phyloP scores from a whole-genome alignment of 2,329 filamentous ascomycete genomes.

The Trichoderma aggressivum region DNA sequence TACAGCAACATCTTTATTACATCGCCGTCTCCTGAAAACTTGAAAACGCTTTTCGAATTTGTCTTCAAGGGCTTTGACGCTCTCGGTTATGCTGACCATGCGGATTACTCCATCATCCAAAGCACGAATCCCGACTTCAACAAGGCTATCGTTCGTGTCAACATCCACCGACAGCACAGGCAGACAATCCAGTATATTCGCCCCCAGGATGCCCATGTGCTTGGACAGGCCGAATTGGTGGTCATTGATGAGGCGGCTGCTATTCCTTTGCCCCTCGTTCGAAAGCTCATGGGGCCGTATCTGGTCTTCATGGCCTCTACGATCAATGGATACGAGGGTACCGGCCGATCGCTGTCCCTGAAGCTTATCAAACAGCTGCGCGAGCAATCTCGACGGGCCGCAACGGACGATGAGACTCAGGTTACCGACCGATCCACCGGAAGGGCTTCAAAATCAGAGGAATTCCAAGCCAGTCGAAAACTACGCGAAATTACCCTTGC shows the following conservation, averaged over 20 bases:
- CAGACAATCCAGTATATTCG: constrained; percentile 99
- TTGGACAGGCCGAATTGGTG: constrained; percentile 90
- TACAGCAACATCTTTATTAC: constrained; percentile 99
- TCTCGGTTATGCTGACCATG: constrained; percentile 87
- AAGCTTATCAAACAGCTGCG: constrained; percentile 97
- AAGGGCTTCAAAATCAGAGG: constrained; percentile 62
- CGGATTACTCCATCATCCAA: constrained; percentile 97
- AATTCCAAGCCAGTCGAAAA: constrained; percentile 66
- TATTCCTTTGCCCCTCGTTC: constrained; percentile 87
- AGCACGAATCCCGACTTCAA: constrained; percentile 98
- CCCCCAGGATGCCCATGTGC: constrained; percentile 89
- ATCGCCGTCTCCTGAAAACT: constrained; percentile 92
- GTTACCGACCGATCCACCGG: constrained; percentile 78
- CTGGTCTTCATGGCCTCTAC: constrained; percentile 99
- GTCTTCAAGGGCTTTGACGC: constrained; percentile 98
- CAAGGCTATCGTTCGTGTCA: constrained; percentile 96
- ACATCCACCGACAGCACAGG: constrained; percentile 89
- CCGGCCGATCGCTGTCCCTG: constrained; percentile 86
- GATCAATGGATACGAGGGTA: constrained; percentile 98
- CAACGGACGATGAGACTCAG: constrained; percentile 57
- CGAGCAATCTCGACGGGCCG: constrained; percentile 75
- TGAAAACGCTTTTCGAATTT: constrained; percentile 98
- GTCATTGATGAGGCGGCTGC: constrained; percentile 98
- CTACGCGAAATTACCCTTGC: constrained; percentile 88
- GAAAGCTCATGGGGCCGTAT: constrained; percentile 94